phyloP scores from a whole-genome alignment of 1,284 basidiomycete genomes.

The Ceratobasidium papillatum region DNA sequence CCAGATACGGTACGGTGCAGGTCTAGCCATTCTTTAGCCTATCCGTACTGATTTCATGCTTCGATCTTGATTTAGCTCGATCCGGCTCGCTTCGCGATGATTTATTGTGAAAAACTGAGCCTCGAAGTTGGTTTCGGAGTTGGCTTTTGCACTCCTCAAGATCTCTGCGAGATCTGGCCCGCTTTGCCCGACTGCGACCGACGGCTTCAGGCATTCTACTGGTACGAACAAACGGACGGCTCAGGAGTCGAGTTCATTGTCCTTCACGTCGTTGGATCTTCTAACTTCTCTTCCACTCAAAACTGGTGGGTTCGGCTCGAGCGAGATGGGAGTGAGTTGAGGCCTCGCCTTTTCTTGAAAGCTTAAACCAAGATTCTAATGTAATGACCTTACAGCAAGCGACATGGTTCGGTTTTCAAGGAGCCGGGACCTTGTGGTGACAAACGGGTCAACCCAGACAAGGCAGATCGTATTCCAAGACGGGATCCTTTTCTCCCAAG shows the following conservation, averaged over 20 bases:
- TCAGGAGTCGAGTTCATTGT: constrained; percentile 26
- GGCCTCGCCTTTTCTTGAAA: not conserved
- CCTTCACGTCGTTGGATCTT: constrained; percentile 8
- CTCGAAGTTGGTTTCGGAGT: constrained; percentile 9
- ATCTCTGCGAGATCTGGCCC: constrained; percentile 36
- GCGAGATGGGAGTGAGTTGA: constrained; percentile 20
- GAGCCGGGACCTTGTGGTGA: not conserved
- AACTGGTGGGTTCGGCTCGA: constrained; percentile 34
- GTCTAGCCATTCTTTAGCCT: too few species aligned
- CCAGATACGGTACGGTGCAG: not conserved
- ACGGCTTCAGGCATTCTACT: constrained; percentile 16
- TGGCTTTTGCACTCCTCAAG: constrained; percentile 14
- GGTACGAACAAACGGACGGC: constrained; percentile 15
- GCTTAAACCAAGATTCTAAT: not conserved
- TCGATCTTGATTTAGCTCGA: not conserved
- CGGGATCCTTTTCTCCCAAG: constrained; percentile 15
- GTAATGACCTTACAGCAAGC: not conserved
- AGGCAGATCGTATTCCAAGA: constrained; percentile 3
- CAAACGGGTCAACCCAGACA: not conserved
- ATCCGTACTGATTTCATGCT: too few species aligned
- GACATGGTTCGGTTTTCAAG: constrained; percentile 4
- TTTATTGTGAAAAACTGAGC: constrained; percentile 4
- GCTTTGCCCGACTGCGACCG: constrained; percentile 21
- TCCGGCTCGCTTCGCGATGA: not conserved
- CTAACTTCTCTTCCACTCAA: not conserved